Conservation (phyloP, 1,284 basidiomycete genomes). For the Ceratobasidium sp. region DNA sequence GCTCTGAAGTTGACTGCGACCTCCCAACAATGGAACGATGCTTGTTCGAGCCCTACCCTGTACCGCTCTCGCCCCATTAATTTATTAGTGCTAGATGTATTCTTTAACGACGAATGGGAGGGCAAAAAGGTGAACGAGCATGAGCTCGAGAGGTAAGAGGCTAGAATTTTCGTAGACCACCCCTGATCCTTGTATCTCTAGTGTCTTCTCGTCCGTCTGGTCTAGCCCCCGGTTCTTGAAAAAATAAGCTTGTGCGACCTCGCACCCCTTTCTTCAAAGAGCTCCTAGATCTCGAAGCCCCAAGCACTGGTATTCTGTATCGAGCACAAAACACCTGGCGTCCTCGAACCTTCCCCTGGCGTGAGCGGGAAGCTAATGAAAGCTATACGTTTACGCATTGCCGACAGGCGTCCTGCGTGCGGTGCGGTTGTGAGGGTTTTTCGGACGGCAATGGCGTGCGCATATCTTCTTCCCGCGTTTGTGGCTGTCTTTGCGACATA, state of each 20-base stretch:
- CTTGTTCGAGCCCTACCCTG: neutral
- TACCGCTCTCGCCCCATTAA: neutral
- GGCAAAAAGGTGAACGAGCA: neutral
- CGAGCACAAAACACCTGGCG: too few relatives aligned
- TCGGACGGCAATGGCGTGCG: neutral
- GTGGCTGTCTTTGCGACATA: neutral
- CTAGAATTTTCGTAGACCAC: neutral
- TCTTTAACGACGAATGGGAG: neutral
- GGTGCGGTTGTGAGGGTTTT: neutral
- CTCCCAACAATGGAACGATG: neutral
- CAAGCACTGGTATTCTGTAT: too few relatives aligned
- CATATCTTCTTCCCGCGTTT: neutral
- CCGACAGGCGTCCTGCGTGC: too few relatives aligned
- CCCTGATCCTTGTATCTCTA: neutral
- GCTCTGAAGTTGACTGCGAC: neutral
- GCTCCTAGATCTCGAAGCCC: neutral
- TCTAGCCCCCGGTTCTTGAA: slow-evolving; percentile 3
- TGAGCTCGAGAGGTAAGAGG: neutral
- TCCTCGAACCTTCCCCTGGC: too few relatives aligned
- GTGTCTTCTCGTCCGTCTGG: slow-evolving; percentile 1
- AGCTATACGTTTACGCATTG: too few relatives aligned
- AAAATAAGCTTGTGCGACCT: neutral
- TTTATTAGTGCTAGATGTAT: neutral
- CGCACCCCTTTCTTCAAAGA: neutral
- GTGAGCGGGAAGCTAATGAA: too few relatives aligned